Evolutionary conservation across 2,329 filamentous ascomycete species (phyloP).

Genomic region (Diaporthe humulicola): DNA sequence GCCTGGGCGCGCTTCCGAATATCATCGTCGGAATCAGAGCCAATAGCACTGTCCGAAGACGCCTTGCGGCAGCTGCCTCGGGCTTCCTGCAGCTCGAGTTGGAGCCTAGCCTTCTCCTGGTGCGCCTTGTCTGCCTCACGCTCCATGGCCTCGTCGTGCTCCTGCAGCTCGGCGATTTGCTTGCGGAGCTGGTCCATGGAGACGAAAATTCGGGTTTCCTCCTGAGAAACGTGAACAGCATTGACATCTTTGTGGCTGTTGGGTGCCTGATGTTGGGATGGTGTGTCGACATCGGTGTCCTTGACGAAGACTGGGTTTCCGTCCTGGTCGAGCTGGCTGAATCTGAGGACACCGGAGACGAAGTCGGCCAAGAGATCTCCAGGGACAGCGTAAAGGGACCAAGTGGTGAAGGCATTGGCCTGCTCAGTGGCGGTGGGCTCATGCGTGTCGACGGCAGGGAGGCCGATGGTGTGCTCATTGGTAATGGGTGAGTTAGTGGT

Average conservation of each 20-base stretch:
- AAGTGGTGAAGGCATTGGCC: conserved; percentile 63
- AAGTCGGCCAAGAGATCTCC: conserved; percentile 67
- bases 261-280: conserved; percentile 54
- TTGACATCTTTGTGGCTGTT: conserved; percentile 64
- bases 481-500: neutral
- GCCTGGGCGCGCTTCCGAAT: conserved; percentile 65
- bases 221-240: conserved; percentile 62
- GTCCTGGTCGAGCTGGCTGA: conserved; percentile 58
- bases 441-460: neutral
- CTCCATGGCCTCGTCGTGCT: conserved; percentile 68
- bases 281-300: conserved; percentile 53
- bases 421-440: neutral
- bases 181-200: conserved; percentile 73
- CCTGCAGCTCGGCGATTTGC: conserved; percentile 67
- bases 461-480: neutral
- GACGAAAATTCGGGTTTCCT: conserved; percentile 70
- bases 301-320: conserved; percentile 70
- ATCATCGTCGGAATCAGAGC: conserved; percentile 58
- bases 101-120: conserved; percentile 63
- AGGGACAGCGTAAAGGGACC: conserved; percentile 19
- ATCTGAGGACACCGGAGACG: conserved; percentile 66
- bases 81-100: conserved; percentile 61
- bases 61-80: conserved; percentile 50
- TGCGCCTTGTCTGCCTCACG: conserved; percentile 67
- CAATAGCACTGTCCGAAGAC: conserved; percentile 56